Conservation (phyloP, 2,329 filamentous ascomycete species). For the Karstenula rhodostoma region DNA sequence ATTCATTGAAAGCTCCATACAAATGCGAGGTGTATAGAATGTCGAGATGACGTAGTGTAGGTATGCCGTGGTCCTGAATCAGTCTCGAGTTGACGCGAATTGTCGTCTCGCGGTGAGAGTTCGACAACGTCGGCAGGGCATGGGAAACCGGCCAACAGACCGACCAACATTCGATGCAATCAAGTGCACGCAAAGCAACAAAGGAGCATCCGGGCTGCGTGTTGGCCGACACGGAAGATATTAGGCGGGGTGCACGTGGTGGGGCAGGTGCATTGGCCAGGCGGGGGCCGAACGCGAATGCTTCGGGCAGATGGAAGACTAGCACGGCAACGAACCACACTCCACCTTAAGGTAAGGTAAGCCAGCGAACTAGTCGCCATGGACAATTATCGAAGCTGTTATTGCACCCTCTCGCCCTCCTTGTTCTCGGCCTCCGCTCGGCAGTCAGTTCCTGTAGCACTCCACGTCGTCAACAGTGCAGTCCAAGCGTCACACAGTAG, state of each 20-base stretch:
- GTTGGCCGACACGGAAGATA: neutral
- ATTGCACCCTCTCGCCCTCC: neutral
- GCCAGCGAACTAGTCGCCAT: slow-evolving; percentile 11
- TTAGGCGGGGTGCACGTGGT: slow-evolving; percentile 12
- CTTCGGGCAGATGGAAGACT: slow-evolving; percentile 15
- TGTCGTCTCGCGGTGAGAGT: neutral
- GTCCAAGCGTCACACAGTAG: slow-evolving; percentile 5
- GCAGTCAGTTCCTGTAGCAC: neutral
- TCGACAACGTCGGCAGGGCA: no score
- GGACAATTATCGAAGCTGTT: slow-evolving; percentile 2
- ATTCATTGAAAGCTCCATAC: no score
- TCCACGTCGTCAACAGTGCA: neutral
- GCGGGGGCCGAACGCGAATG: slow-evolving; percentile 3
- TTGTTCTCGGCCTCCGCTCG: neutral
- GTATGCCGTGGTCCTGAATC: no score
- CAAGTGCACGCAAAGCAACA: neutral
- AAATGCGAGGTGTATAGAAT: no score
- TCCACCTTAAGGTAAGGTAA: slow-evolving; percentile 7
- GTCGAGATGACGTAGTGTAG: no score
- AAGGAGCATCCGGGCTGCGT: neutral
- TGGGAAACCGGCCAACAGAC: no score
- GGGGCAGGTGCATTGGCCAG: slow-evolving; percentile 7
- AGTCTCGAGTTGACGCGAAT: no score
- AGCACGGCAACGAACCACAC: slow-evolving; percentile 12
- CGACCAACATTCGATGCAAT: no score